phyloP scores from a whole-genome alignment of 805 yeast genomes.

The Yarrowia bubula region DNA sequence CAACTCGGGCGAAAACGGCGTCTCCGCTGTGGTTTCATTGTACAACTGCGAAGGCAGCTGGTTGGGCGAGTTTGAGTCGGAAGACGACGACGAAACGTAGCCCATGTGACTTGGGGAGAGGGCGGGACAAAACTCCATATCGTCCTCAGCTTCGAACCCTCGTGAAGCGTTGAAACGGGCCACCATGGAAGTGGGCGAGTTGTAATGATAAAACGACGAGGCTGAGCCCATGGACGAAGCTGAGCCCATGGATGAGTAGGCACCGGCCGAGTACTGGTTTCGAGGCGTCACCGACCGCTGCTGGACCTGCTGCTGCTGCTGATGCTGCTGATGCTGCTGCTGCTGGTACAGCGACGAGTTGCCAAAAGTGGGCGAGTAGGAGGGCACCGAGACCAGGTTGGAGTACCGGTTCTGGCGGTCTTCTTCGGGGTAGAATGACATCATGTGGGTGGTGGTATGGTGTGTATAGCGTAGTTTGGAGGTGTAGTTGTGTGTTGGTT shows the following conservation, averaged over 20 bases:
- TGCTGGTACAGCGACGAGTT: conserved; percentile 20
- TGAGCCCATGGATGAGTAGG: conserved; percentile 21
- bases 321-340: conserved; percentile 27
- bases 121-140: conserved; percentile 65
- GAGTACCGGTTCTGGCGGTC: conserved; percentile 24
- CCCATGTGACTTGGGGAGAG: conserved; percentile 29
- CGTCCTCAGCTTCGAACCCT: conserved; percentile 70
- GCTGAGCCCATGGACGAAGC: conserved; percentile 24
- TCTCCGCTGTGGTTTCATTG: conserved; percentile 14
- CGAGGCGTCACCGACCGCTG: conserved; percentile 22
- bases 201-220: conserved; percentile 16
- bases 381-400: conserved; percentile 24
- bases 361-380: conserved; percentile 19
- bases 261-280: conserved; percentile 22
- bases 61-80: conserved; percentile 23
- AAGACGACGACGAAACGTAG: conserved; percentile 11
- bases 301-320: conserved; percentile 25
- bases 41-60: conserved; percentile 12
- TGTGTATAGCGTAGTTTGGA: background rate
- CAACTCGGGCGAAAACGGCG: conserved; percentile 16
- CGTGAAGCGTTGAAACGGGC: conserved; percentile 56
- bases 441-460: conserved; percentile 9
- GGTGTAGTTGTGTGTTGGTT: background rate
- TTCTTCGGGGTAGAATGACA: conserved; percentile 24
- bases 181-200: conserved; percentile 1